Percentiles rank a stretch among this genome's conserved stretches.
Evolutionary conservation across 306 rosid genomes (phyloP).

Genomic region (Castanospermum australe): DNA sequence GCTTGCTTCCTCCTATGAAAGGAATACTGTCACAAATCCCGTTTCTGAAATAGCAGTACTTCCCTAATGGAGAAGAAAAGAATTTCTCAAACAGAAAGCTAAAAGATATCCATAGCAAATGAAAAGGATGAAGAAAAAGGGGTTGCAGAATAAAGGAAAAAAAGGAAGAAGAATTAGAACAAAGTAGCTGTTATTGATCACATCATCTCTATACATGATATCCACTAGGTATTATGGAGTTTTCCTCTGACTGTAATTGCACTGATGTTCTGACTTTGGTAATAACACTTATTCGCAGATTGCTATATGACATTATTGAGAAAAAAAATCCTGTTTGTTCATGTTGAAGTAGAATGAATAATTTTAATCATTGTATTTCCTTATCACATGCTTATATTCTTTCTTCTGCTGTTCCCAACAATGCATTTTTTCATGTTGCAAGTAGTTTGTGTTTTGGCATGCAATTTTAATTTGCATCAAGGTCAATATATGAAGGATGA

Average conservation of each 20-base stretch:
- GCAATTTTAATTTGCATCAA: not conserved
- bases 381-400: not conserved
- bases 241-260: not conserved
- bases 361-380: not conserved
- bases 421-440: not conserved
- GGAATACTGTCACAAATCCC: not conserved
- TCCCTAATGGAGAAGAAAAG: not conserved
- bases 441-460: not conserved
- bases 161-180: not conserved
- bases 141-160: not conserved
- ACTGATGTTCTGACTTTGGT: not conserved
- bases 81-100: not conserved
- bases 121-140: not conserved
- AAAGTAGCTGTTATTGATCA: not conserved
- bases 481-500: not conserved
- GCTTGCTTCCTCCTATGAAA: not conserved
- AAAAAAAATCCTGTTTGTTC: not conserved
- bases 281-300: not conserved
- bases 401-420: not conserved
- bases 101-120: not conserved
- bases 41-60: not conserved
- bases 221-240: not conserved
- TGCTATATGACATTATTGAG: not conserved
- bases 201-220: not conserved
- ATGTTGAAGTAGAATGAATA: constrained; percentile 2